These are phyloP conservation scores for Vigna unguiculata DNA, from an alignment of 306 rosid genomes.

Conservation along the genomic window DNA sequence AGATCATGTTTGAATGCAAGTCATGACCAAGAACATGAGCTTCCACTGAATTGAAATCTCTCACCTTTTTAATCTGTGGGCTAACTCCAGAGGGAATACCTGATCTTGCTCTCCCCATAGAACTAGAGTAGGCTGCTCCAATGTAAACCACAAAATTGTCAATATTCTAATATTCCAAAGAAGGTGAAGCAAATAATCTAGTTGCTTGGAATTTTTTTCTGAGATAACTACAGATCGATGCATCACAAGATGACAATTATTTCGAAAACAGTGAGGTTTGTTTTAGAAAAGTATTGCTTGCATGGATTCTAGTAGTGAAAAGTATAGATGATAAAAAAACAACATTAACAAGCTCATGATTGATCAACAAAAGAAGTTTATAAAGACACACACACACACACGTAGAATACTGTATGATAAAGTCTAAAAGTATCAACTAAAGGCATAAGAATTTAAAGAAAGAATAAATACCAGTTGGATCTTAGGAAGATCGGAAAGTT, in stretches of 20 bases:
- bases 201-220: background rate
- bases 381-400: background rate
- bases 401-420: background rate
- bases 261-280: background rate
- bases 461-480: slow-evolving; percentile 51
- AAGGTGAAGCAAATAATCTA: slow-evolving; percentile 25
- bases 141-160: slow-evolving; percentile 10
- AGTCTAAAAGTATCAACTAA: background rate
- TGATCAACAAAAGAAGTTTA: background rate
- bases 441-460: background rate
- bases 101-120: slow-evolving; percentile 79
- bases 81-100: slow-evolving; percentile 71
- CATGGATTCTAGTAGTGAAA: background rate
- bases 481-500: slow-evolving; percentile 56
- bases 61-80: slow-evolving; percentile 63
- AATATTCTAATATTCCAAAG: slow-evolving; percentile 4
- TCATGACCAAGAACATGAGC: slow-evolving; percentile 20
- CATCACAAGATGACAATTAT: slow-evolving; percentile 20
- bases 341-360: background rate
- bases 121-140: slow-evolving; percentile 58
- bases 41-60: slow-evolving; percentile 28
- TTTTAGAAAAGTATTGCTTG: background rate
- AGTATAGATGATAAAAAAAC: background rate
- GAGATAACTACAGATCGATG: slow-evolving; percentile 13
- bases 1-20: slow-evolving; percentile 19